Conservation (phyloP, 2,329 filamentous ascomycete genomes). For the Neofusicoccum sp. region DNA sequence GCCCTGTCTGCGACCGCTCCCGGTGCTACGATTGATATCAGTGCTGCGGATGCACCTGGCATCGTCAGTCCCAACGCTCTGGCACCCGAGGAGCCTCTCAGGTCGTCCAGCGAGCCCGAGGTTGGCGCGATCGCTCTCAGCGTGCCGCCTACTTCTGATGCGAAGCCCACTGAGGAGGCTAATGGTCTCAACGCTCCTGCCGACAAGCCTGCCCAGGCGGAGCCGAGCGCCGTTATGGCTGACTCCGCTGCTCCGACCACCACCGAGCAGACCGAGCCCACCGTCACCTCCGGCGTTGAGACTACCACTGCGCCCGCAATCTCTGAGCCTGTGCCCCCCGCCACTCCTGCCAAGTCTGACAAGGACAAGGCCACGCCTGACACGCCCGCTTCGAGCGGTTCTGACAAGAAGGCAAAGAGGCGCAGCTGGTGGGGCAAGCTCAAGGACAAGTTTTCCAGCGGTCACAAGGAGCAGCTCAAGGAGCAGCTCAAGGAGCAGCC, state of each 20-base stretch:
- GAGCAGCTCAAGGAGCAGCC: not conserved
- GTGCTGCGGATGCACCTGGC: constrained; percentile 9
- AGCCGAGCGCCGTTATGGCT: constrained; percentile 42
- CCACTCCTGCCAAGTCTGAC: constrained; percentile 22
- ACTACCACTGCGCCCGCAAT: constrained; percentile 31
- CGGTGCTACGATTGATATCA: constrained; percentile 7
- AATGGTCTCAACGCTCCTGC: constrained; percentile 39
- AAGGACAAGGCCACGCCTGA: constrained; percentile 14
- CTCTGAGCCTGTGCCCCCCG: constrained; percentile 13
- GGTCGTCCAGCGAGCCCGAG: constrained; percentile 31
- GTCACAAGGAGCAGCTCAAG: constrained; percentile 10
- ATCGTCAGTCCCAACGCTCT: constrained; percentile 15
- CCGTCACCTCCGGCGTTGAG: constrained; percentile 41
- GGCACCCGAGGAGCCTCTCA: constrained; percentile 18
- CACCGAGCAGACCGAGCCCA: constrained; percentile 36
- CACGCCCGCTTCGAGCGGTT: constrained; percentile 25
- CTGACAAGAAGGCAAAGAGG: constrained; percentile 45
- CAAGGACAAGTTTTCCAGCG: constrained; percentile 45
- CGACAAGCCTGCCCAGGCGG: constrained; percentile 27
- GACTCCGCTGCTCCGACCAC: constrained; percentile 28
- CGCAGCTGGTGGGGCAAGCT: constrained; percentile 48
- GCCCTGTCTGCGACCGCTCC: constrained; percentile 37
- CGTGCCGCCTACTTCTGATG: constrained; percentile 9
- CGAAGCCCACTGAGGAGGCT: not conserved
- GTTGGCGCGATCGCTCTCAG: not conserved